Evolutionary conservation across 108 stramenopile genomes (phyloP), one percentile per base, ranked within the genome.

Genomic region (Fistulifera pelliculosa): DNA sequence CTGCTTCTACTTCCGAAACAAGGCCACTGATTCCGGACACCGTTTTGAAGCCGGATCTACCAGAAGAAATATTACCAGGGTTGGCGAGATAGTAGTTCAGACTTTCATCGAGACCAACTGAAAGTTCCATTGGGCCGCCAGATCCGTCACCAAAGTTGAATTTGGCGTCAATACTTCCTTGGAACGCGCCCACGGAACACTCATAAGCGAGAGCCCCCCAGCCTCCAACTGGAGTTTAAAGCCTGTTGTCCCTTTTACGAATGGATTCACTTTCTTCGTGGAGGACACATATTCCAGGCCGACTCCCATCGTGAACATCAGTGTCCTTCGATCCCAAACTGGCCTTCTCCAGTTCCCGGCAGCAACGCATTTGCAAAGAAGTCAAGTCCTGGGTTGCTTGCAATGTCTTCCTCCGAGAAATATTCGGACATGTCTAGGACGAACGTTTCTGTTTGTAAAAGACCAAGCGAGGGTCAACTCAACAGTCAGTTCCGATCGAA

Each of bases 61-160:
- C 31, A 41, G 52, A 43, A 17, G 44, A 45, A 1, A 15, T 41
- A 41, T 28, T 19, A 18, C 14, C 31, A 18, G 54, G 25, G 27
- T 43, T 38, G 42, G 52, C 47, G 38, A 71, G 44, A 41, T 61
- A 65, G 43, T 71, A 71, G 52, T 71, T 71, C 47, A 61, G 11
- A 6, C 19, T 38, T 18, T n/a, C n/a, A 26, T 65, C 40, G 13
- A 71, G 55, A 16, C 70, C 64, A 38, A 61, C 35, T n/a, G 17
- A 13, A 16, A 71, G 41, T 23, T 2, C 44, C 13, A 71, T 31
- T 15, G 44, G 58, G 15, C 25, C 11, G 16, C 12, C 24, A 8
- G 3, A 3, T 6, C 28, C 52, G 18, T 57, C 24, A 3, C 54
- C 64, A 35, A 55, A 31, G 25, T 47, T 65, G 26, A 60, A 49